Conservation (phyloP, 805 yeast genomes). For the Ogataea thermomethanolica region DNA sequence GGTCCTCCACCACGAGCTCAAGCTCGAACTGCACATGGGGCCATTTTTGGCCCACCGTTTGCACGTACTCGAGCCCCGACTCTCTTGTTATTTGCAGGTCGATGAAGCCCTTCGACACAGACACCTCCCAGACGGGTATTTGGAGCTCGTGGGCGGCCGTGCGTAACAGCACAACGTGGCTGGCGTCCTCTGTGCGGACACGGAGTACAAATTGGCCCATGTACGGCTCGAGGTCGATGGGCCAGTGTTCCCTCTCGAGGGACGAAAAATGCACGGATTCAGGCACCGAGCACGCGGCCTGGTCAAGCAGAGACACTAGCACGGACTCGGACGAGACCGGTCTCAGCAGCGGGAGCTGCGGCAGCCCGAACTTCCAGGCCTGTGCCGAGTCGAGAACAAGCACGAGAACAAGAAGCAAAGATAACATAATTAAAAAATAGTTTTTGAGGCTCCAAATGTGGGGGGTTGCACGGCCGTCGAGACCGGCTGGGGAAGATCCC, state of each 20-base stretch:
- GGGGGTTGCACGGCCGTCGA: neutral
- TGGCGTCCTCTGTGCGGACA: slow-evolving; percentile 30
- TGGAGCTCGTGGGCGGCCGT: slow-evolving; percentile 17
- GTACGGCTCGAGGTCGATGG: slow-evolving; percentile 41
- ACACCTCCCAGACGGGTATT: slow-evolving; percentile 49
- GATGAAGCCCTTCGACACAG: slow-evolving; percentile 38
- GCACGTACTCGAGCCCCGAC: slow-evolving; percentile 24
- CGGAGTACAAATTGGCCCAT: slow-evolving; percentile 44
- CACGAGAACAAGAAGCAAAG: neutral
- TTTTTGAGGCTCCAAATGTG: neutral
- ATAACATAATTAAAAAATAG: slow-evolving; percentile 2
- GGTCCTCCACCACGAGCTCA: slow-evolving; percentile 49
- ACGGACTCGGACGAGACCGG: neutral
- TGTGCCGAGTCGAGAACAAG: neutral
- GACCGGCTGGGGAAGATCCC: slow-evolving; percentile 1
- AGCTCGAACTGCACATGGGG: slow-evolving; percentile 25
- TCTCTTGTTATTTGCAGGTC: slow-evolving; percentile 39
- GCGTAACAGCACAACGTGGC: slow-evolving; percentile 22
- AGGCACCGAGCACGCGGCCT: neutral
- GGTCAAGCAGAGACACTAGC: neutral
- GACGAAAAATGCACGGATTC: slow-evolving; percentile 31
- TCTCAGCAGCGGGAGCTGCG: slow-evolving; percentile 1
- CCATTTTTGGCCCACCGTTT: slow-evolving; percentile 2
- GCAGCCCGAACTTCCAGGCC: slow-evolving; percentile 1
- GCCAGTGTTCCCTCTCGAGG: slow-evolving; percentile 30